A percentile compares a stretch with the other conserved stretches of the same genome.
These are phyloP conservation scores for Aspergillus hiratsukae DNA, from an alignment of 2,329 filamentous ascomycete genomes.

Conservation along the genomic window DNA sequence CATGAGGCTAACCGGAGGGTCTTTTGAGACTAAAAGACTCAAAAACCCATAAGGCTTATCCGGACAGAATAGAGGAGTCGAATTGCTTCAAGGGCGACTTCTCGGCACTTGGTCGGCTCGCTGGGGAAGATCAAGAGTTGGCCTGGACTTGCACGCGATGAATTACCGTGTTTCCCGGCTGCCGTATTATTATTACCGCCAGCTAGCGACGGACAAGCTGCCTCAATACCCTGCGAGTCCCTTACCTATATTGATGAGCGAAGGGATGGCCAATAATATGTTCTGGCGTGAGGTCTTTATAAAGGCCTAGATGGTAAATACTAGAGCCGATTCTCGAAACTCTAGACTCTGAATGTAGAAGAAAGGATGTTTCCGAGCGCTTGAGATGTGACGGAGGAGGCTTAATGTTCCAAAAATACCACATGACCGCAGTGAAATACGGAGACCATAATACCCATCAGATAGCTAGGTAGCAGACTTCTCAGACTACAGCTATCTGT, in stretches of 20 bases:
- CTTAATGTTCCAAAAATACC: background rate
- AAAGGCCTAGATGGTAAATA: background rate
- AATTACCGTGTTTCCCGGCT: conserved; percentile 26
- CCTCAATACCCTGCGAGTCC: background rate
- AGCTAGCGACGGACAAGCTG: conserved; percentile 1
- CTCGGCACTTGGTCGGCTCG: conserved; percentile 5
- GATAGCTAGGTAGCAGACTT: background rate
- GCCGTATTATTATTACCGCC: conserved; percentile 21
- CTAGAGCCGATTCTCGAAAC: background rate
- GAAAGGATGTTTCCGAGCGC: background rate
- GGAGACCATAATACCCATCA: background rate
- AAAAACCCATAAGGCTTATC: conserved; percentile 25
- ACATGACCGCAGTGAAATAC: background rate
- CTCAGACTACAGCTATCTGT: background rate
- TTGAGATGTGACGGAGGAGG: background rate
- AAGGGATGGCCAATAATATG: background rate
- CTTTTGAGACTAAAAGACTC: conserved; percentile 12
- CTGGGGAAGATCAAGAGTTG: conserved; percentile 7
- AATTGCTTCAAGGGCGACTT: conserved; percentile 1
- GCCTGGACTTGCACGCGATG: conserved; percentile 23
- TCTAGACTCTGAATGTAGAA: background rate
- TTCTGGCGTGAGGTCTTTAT: background rate
- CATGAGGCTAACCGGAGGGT: conserved; percentile 32
- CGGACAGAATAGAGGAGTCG: conserved; percentile 12
- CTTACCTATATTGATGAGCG: background rate